phyloP scores from a whole-genome alignment of 2,329 filamentous ascomycete species.

The Verticillium nonalfalfae region DNA sequence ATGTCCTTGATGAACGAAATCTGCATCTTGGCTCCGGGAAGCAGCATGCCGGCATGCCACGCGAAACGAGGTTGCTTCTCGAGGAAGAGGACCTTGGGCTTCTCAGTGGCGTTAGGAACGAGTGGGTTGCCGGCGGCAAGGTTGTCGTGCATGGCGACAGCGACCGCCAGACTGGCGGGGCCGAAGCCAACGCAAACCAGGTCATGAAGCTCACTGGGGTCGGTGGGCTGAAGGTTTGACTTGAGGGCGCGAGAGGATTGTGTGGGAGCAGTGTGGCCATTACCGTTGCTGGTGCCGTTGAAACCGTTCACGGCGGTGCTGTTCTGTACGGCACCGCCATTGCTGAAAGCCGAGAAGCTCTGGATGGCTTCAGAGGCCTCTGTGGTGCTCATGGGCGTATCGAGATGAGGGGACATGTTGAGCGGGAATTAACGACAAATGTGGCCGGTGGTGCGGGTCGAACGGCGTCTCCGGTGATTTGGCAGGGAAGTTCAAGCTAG shows the following conservation, averaged over 20 bases:
- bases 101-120: constrained; percentile 20
- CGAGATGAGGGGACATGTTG: constrained; percentile 29
- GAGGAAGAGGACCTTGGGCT: constrained; percentile 75
- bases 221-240: constrained; percentile 26
- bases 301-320: constrained; percentile 16
- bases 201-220: constrained; percentile 65
- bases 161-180: constrained; percentile 83
- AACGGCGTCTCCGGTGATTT: neutral
- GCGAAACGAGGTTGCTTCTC: constrained; percentile 79
- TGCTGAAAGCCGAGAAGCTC: constrained; percentile 4
- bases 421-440: constrained; percentile 2
- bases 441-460: neutral
- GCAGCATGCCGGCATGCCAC: constrained; percentile 94
- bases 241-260: constrained; percentile 34
- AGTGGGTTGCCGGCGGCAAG: constrained; percentile 34
- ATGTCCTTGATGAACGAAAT: constrained; percentile 97
- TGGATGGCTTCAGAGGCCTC: neutral
- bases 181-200: constrained; percentile 90
- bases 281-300: constrained; percentile 7
- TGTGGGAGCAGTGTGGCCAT: constrained; percentile 1
- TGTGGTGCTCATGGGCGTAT: constrained; percentile 20
- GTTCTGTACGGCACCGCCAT: constrained; percentile 6
- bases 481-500: neutral
- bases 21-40: constrained; percentile 92
- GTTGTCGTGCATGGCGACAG: constrained; percentile 81